Conservation (phyloP, 768 basidiomycete species). For the Hydnomerulius pinastri region DNA sequence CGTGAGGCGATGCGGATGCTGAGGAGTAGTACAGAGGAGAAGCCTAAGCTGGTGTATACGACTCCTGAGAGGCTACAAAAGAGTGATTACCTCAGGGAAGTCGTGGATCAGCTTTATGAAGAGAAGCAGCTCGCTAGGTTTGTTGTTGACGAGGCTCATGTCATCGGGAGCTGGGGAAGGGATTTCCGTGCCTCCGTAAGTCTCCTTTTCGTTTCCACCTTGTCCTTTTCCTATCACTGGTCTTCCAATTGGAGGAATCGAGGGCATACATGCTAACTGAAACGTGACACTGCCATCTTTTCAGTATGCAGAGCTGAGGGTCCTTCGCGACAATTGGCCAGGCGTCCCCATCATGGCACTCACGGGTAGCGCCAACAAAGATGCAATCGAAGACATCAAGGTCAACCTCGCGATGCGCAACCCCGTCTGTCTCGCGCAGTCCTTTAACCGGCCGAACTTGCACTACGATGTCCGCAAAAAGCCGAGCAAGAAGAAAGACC, state of each 20-base stretch:
- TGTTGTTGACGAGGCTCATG: slow-evolving; percentile 96
- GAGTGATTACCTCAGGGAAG: slow-evolving; percentile 53
- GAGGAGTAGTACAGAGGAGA: slow-evolving; percentile 35
- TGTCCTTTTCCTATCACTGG: no score
- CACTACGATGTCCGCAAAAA: slow-evolving; percentile 67
- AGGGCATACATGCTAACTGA: no score
- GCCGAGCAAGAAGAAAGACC: slow-evolving; percentile 40
- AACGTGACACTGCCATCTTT: no score
- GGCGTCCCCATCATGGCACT: slow-evolving; percentile 91
- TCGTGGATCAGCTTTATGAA: slow-evolving; percentile 60
- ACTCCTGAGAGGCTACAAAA: slow-evolving; percentile 88
- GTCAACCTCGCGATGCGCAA: slow-evolving; percentile 63
- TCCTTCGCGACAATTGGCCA: slow-evolving; percentile 74
- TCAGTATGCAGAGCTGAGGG: slow-evolving; percentile 69
- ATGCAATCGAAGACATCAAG: slow-evolving; percentile 79
- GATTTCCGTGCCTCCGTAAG: slow-evolving; percentile 85
- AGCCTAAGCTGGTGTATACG: slow-evolving; percentile 77
- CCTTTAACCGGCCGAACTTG: slow-evolving; percentile 94
- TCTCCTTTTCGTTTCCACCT: slow-evolving; percentile 7
- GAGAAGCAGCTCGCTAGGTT: slow-evolving; percentile 74
- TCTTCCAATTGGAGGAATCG: no score
- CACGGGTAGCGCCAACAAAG: slow-evolving; percentile 89
- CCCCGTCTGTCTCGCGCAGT: slow-evolving; percentile 63
- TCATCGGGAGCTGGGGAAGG: slow-evolving; percentile 92
- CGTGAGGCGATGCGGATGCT: slow-evolving; percentile 46